Base-by-base conservation (phyloP, 140 eudicot species). In the Artemisia princeps region DNA sequence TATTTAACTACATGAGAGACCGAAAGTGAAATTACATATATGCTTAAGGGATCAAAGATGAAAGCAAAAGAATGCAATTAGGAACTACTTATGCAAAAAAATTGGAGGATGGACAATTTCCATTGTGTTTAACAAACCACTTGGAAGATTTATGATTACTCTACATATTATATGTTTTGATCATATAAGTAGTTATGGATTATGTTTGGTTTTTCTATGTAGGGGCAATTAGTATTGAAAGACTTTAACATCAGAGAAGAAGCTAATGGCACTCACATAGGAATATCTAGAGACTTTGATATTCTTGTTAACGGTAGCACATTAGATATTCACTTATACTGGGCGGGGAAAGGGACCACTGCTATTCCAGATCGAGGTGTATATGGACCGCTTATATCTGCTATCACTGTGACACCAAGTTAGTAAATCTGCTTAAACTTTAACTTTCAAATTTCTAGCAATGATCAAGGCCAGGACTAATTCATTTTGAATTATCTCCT, bases 301-400 rank as follows among this genome's bases (percentile, higher is more conserved):
- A 62, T 82, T 28, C 10, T 4, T 10, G 90, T 90, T 8, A 79
- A 72, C 24, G 92, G 87, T 13, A 82, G 85, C 72, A 86, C 95
- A 2, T 49, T 90, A 64, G 97, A 80, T 76, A 87, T 90, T 74
- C 94, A 82, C 65, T 79, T 90, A 77, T 87, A 87, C 72, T 90
- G 97, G 95, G 78, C 84, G 7, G 97, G 97, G 54, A 86, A 90
- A 62, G 97, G 97, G 71, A 90, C 97, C 24, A 84, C 81, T 4
- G 80, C 89, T 26, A 66, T 87, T 77, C 97, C 97, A 17, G 79
- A 76, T 46, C 77, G 90, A 60, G 84, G 87, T 58, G 90, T 80
- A 74, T 90, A 90, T 52, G 97, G 97, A 28, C 97, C 97, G 23
- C 90, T 87, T 68, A 82, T 90, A 73, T 84, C 94, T 0, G 97